Evolutionary conservation across 2,329 filamentous ascomycete species (phyloP), one percentile per base, ranked within the genome.

Genomic region (Aspergillus quadrilineatus): DNA sequence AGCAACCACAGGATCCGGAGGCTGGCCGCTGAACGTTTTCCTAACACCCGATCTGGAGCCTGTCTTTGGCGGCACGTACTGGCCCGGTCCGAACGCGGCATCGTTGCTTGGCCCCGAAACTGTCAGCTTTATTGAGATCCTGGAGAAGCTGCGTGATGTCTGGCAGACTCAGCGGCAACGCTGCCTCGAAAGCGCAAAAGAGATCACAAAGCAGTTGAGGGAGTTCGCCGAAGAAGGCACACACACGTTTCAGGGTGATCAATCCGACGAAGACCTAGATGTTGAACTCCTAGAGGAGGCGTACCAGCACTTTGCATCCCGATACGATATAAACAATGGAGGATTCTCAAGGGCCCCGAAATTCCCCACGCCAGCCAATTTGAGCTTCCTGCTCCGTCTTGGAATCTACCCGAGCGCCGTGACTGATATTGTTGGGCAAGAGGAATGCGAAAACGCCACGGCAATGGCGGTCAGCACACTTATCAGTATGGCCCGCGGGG

Each of bases 11-110:
- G 92, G 89, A 17, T 88, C 85, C 1, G 93, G 92, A 8, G 94
- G 94, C 39, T 97, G 94, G 92, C 94, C 94, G 1, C 77, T 97
- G 59, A 97, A 97, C 69, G 87, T 96, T n/a, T 97, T 99, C 71
- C 82, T 97, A 30, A 99, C 94, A 0, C 92, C 94, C 0, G 88
- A 96, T 64, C 82, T 97, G 28, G 88, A 96, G 68, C 94, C 94
- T 0, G 89, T 99, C 8, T 97, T 97, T 74, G 94, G 94, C 37
- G 93, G 93, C 26, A 97, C 93, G 7, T 97, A 97, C 74, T 97
- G 92, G 89, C 91, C 92, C 4, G 90, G 89, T 0, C 90, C 92
- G 0, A 87, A 85, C 48, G 84, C 85, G 4, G 71, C 71, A 6
- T 77, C 74, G 26, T 69, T 76, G 8, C 73, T 73, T 1, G 73